phyloP scores from a whole-genome alignment of 768 basidiomycete genomes.

The Trametes cinnabarina region DNA sequence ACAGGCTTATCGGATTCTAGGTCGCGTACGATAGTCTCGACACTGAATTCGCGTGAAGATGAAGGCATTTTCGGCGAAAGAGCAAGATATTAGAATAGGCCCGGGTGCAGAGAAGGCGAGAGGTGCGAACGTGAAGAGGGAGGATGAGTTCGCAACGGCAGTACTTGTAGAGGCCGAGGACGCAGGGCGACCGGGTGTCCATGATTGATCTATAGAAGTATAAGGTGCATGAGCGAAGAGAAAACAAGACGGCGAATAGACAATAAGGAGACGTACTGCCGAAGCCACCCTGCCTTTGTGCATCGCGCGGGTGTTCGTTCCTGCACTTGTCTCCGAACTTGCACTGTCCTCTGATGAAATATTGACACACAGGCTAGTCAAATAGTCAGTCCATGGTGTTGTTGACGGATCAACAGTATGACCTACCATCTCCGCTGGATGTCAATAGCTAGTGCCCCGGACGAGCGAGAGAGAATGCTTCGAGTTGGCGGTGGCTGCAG shows the following conservation, averaged over 20 bases:
- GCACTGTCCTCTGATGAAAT: slow-evolving; percentile 61
- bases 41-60: slow-evolving; percentile 37
- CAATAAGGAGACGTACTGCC: slow-evolving; percentile 44
- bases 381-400: neutral
- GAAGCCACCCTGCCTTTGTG: slow-evolving; percentile 39
- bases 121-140: slow-evolving; percentile 27
- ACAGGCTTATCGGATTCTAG: slow-evolving; percentile 66
- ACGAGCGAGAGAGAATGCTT: neutral
- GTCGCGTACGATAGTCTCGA: slow-evolving; percentile 63
- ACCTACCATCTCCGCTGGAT: slow-evolving; percentile 4
- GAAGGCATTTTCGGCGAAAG: neutral
- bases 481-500: neutral
- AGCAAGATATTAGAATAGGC: slow-evolving; percentile 1
- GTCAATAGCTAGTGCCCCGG: too few relatives aligned
- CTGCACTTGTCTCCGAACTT: slow-evolving; percentile 64
- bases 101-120: slow-evolving; percentile 2
- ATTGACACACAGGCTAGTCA: slow-evolving; percentile 57
- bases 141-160: slow-evolving; percentile 11
- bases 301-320: slow-evolving; percentile 57
- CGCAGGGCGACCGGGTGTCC: slow-evolving; percentile 8
- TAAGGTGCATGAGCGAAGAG: neutral
- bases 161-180: slow-evolving; percentile 1
- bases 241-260: slow-evolving; percentile 13
- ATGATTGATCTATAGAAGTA: slow-evolving; percentile 22
- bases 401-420: neutral